These are phyloP conservation scores for Arachnomyces sp. DNA, from an alignment of 2,329 filamentous ascomycete genomes.

Conservation along the genomic window DNA sequence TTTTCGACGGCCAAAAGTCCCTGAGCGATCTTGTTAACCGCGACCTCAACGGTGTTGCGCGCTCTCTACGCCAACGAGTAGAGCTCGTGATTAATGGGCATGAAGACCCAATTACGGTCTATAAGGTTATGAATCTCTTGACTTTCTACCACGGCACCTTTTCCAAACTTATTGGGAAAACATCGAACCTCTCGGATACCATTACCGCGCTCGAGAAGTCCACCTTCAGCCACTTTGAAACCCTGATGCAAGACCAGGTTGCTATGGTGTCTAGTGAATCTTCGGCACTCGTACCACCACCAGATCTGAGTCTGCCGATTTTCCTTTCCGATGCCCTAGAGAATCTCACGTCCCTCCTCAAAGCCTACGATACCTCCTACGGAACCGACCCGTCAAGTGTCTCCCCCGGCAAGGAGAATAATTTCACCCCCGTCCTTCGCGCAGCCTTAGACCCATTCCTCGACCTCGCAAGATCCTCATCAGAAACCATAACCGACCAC, in stretches of 20 bases:
- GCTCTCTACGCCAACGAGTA: slow-evolving; percentile 77
- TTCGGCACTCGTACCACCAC: slow-evolving; percentile 60
- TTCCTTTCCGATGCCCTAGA: slow-evolving; percentile 76
- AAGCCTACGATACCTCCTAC: slow-evolving; percentile 77
- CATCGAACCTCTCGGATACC: slow-evolving; percentile 61
- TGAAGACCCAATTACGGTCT: slow-evolving; percentile 79
- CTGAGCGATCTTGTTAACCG: slow-evolving; percentile 80
- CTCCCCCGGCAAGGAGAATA: slow-evolving; percentile 50
- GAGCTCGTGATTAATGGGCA: slow-evolving; percentile 90
- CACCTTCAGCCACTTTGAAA: slow-evolving; percentile 73
- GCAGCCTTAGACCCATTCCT: slow-evolving; percentile 85
- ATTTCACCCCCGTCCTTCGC: slow-evolving; percentile 65
- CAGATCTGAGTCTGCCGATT: slow-evolving; percentile 67
- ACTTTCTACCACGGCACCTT: slow-evolving; percentile 87
- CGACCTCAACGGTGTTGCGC: slow-evolving; percentile 69
- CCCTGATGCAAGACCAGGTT: slow-evolving; percentile 65
- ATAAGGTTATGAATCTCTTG: slow-evolving; percentile 81
- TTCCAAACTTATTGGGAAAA: slow-evolving; percentile 61
- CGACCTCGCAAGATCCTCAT: slow-evolving; percentile 51
- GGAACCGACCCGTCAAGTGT: slow-evolving; percentile 36
- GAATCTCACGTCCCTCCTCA: slow-evolving; percentile 68
- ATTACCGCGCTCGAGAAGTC: slow-evolving; percentile 63
- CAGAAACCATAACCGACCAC: slow-evolving; percentile 27
- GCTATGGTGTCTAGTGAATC: slow-evolving; percentile 60
- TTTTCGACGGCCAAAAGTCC: slow-evolving; percentile 73